Evolutionary conservation across 495 filamentous ascomycete species (phyloP).

Genomic region (Neurospora sp.): DNA sequence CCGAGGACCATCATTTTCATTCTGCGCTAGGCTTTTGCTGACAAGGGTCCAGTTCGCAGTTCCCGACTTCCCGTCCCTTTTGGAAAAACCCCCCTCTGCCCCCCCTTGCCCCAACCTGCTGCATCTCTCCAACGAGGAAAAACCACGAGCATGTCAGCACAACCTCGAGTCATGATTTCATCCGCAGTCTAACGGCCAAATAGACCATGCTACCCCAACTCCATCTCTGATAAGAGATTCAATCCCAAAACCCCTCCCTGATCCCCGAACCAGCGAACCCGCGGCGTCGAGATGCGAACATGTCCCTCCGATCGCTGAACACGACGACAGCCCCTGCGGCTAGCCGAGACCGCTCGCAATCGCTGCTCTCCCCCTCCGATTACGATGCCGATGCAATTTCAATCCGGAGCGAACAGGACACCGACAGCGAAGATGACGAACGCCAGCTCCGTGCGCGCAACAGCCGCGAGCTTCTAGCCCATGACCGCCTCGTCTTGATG

Average conservation of each 20-base stretch:
- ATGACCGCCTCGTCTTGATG: constrained; percentile 67
- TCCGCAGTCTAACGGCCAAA: not conserved
- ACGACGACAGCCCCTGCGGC: constrained; percentile 6
- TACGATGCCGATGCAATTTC: constrained; percentile 63
- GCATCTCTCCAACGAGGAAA: not conserved
- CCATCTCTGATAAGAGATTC: not conserved
- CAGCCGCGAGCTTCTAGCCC: constrained; percentile 57
- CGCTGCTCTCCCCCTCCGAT: constrained; percentile 50
- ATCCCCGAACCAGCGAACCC: not conserved
- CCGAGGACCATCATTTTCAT: not conserved
- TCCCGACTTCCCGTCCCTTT: not conserved
- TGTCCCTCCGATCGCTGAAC: constrained; percentile 19
- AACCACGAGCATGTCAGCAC: not conserved
- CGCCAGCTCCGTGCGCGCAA: constrained; percentile 52
- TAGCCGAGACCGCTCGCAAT: constrained; percentile 15
- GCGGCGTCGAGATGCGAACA: not conserved
- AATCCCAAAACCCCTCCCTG: not conserved
- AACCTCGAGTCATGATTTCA: not conserved
- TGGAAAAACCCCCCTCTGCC: not conserved
- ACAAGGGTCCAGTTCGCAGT: not conserved
- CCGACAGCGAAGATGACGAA: constrained; percentile 67
- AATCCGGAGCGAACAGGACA: constrained; percentile 61
- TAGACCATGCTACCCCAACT: not conserved
- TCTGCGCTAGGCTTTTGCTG: not conserved
- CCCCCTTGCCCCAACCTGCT: not conserved